A percentile compares a stretch with the other conserved stretches of the same genome.
Evolutionary conservation across 768 basidiomycete genomes (phyloP).

Genomic region (Gloeostereum incarnatum): DNA sequence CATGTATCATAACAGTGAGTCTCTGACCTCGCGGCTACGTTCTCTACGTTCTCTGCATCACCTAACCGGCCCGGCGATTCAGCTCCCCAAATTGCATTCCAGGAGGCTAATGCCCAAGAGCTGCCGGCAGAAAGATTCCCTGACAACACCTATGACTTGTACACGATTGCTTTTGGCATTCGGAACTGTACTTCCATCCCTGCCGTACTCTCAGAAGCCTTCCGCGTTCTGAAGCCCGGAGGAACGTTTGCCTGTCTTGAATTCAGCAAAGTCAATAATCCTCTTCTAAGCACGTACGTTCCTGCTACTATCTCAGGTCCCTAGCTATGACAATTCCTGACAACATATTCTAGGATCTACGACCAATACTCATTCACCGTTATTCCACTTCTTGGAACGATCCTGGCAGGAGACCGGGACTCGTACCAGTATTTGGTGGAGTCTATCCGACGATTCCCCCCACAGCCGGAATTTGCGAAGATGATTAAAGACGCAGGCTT

Average conservation of each 20-base stretch:
- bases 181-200: slow-evolving; percentile 94
- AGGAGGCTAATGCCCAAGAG: slow-evolving; percentile 87
- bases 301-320: background rate
- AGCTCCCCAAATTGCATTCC: slow-evolving; percentile 92
- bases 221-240: slow-evolving; percentile 93
- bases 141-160: slow-evolving; percentile 84
- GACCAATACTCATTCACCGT: slow-evolving; percentile 94
- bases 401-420: slow-evolving; percentile 88
- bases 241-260: slow-evolving; percentile 94
- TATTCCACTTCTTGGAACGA: slow-evolving; percentile 92
- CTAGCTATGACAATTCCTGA: slow-evolving; percentile 4
- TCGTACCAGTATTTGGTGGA: slow-evolving; percentile 98
- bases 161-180: slow-evolving; percentile 98
- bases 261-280: slow-evolving; percentile 89
- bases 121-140: slow-evolving; percentile 59
- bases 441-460: slow-evolving; percentile 90
- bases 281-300: slow-evolving; percentile 78
- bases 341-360: slow-evolving; percentile 53
- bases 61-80: slow-evolving; percentile 6
- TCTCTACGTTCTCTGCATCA: background rate
- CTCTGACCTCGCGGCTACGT: background rate
- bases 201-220: slow-evolving; percentile 78
- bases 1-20: slow-evolving; percentile 94
- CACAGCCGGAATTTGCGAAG: slow-evolving; percentile 77
- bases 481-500: slow-evolving; percentile 90